Evolutionary conservation across 2,329 filamentous ascomycete genomes (phyloP), one percentile per base, ranked within the genome.

Genomic region (Amesomyces nigricolor): DNA sequence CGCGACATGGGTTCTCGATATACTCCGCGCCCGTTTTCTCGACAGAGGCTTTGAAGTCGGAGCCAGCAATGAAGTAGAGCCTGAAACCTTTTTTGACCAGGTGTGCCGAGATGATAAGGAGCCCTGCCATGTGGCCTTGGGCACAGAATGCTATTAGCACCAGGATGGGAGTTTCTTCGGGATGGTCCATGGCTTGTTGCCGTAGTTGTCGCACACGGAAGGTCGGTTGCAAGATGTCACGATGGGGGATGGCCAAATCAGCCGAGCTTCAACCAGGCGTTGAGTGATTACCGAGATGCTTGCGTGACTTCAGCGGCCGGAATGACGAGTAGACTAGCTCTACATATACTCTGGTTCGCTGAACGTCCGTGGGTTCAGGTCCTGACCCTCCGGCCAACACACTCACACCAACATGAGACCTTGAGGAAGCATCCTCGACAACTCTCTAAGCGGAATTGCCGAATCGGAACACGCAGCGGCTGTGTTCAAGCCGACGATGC

Each of bases 51-150:
- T 71, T 63, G 61, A 72, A 76, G 7, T 68, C 59, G 0, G 64
- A 61, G 2, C 71, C 71, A 5, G 68, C 67, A 16, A 78, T 68
- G 59, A 76, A 73, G 2, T 70, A 74, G 3, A 75, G 64, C 8
- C 71, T 64, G 54, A 74, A 78, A 3, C 74, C 75, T 5, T 69
- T 64, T 10, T 63, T 59, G 11, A 73, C 61, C 9, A 77, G 65
- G 22, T 72, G 64, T 4, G 63, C 63, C 1, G 70, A 70, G n/a
- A 76, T 66, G 26, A 65, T 65, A 1, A 69, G 38, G 0, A 71
- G 51, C 0, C 67, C 68, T 16, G 60, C 51, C 2, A 63, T 67
- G 59, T 73, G 71, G 19, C 71, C 70, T 1, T 68, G 55, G 7
- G 59, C 62, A 2, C 66, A 61, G 10, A 64, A 62, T 4, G 67